Evolutionary conservation across 1,284 basidiomycete species (phyloP), one percentile per base, ranked within the genome.

Genomic region (Ganoderma resinaceum): DNA sequence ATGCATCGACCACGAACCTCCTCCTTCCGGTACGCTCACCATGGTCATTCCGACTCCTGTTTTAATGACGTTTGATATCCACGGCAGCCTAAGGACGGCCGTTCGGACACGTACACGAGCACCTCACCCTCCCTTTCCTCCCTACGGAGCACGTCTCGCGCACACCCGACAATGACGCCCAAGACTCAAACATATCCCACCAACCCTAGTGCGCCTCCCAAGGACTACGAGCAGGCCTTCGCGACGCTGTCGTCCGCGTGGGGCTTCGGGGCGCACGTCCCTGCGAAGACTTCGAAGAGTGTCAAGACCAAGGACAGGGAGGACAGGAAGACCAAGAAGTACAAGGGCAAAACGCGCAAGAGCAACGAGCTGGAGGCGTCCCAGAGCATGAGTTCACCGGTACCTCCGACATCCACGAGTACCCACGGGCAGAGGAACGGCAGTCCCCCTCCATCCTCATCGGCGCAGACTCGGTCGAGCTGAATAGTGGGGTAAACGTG

Each of bases 171-270:
- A 5, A 23, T 35, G 7, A 12, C 55, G 18, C 55, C 55, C 9
- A 33, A 8, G 33, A n/a, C 33, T 12, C 31, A 58, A 20, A 58
- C 55, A 16, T 60, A 60, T 29, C 58, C 58, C 14, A 2, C 58
- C 14, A 60, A 14, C 23, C 11, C 58, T 7, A 42, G 3, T 4
- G 6, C 11, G 23, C 58, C 37, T 14, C 58, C 37, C 4, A 60
- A 60, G 12, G 58, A 60, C 37, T 60, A 60, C 58, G 58, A 40
- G 37, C 18, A 40, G 37, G 58, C 58, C 5, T 60, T 40, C 11
- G 58, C 37, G 1, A 26, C 58, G 3, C n/a, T 60, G 1, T 38
- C 58, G 37, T 40, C 37, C 23, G 35, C 35, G 18, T 40, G 35
- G 58, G 58, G 58, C 11, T 60, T 37, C 35, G 58, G 58, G 2